phyloP scores from a whole-genome alignment of 768 basidiomycete genomes.

The Hypholoma fasciculare region DNA sequence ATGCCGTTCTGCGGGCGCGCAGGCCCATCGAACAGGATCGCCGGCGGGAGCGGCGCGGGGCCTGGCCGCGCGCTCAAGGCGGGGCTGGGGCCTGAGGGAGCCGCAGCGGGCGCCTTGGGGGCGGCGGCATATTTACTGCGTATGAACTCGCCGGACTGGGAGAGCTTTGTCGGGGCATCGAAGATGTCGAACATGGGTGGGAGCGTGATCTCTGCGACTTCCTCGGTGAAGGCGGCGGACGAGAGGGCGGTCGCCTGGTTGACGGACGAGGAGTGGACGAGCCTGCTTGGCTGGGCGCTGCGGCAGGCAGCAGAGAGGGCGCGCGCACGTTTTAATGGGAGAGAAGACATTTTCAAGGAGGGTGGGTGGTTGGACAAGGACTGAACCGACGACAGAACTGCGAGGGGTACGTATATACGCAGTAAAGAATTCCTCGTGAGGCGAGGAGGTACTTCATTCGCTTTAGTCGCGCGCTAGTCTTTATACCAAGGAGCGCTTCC shows the following conservation, averaged over 20 bases:
- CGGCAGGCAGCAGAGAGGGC: constrained; percentile 19
- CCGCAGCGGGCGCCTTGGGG: constrained; percentile 4
- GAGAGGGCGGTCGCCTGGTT: constrained; percentile 21
- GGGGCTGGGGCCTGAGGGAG: constrained; percentile 4
- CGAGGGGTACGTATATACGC: too few species aligned
- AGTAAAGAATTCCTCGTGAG: too few species aligned
- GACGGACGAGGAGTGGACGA: constrained; percentile 24
- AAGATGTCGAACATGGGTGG: constrained; percentile 51
- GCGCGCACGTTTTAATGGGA: constrained; percentile 11
- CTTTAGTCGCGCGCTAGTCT: too few species aligned
- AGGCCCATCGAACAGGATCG: constrained; percentile 50
- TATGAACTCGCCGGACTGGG: constrained; percentile 30
- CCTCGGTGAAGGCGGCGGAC: constrained; percentile 14
- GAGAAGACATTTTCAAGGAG: constrained; percentile 7
- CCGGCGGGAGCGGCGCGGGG: constrained; percentile 40
- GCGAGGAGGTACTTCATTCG: too few species aligned
- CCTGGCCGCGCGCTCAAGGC: constrained; percentile 15
- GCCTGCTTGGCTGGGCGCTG: constrained; percentile 10
- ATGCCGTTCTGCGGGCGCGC: constrained; percentile 32
- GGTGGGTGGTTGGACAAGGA: background rate
- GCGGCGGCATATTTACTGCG: constrained; percentile 15
- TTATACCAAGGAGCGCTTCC: background rate
- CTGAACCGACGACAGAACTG: too few species aligned
- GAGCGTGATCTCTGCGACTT: constrained; percentile 24
- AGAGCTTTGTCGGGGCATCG: constrained; percentile 43